Conservation (phyloP, 2,329 filamentous ascomycete species). For the Xylaria sp. region DNA sequence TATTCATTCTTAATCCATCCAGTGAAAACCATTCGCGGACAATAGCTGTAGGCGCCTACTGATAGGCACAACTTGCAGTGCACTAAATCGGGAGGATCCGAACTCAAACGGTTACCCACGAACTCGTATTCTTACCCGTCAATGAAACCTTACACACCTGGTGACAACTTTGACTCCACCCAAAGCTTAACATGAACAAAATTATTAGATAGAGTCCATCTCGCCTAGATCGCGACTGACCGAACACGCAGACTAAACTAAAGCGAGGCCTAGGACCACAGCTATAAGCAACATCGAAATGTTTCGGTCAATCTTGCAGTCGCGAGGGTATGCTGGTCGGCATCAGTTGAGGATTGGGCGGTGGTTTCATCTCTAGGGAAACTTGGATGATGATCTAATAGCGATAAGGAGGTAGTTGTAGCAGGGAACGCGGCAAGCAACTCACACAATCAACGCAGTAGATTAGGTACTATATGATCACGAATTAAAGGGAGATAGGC, state of each 20-base stretch:
- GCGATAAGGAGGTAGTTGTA: neutral
- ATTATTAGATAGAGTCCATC: neutral
- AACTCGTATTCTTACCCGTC: neutral
- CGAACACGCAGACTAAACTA: neutral
- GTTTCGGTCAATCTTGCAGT: neutral
- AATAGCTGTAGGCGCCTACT: neutral
- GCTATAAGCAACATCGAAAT: neutral
- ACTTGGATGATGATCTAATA: neutral
- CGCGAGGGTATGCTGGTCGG: neutral
- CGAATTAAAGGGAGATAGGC: neutral
- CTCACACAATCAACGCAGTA: neutral
- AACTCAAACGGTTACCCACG: neutral
- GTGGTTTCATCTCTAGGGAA: neutral
- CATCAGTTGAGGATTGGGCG: neutral
- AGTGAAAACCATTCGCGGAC: too few relatives aligned
- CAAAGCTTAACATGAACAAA: neutral
- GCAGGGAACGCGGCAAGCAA: neutral
- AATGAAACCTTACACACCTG: neutral
- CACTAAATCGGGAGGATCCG: conserved; percentile 1
- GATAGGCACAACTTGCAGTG: neutral
- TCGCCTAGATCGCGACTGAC: neutral
- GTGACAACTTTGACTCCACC: neutral
- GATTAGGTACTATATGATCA: neutral
- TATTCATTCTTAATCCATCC: neutral
- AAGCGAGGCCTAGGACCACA: too few relatives aligned